A percentile compares a stretch with the other conserved stretches of the same genome.
phyloP scores from a whole-genome alignment of 169 alveolate genomes.

The Plasmodium ovale region DNA sequence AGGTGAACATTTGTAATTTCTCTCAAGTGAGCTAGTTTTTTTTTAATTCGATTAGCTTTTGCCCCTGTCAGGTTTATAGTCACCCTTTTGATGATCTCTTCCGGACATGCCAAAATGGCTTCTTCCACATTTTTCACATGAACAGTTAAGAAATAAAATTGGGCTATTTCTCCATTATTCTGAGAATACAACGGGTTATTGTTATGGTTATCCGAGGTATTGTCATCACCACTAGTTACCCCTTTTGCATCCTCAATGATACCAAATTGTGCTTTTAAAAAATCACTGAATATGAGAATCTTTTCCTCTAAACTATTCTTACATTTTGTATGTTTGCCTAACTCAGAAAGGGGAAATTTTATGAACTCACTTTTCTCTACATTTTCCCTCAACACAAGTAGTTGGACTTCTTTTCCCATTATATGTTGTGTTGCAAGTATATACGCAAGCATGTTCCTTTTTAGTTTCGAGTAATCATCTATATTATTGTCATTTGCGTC shows the following conservation, averaged over 20 bases:
- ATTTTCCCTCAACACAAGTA: not conserved
- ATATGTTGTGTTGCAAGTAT: conserved; percentile 17
- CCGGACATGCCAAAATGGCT: not conserved
- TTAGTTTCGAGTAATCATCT: conserved; percentile 10
- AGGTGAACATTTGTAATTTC: not conserved
- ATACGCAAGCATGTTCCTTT: conserved; percentile 29
- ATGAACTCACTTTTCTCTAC: not conserved
- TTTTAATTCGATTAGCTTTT: conserved; percentile 9
- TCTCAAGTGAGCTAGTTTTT: not conserved
- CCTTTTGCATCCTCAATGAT: not conserved
- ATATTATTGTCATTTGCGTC: not conserved
- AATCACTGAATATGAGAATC: conserved; percentile 14
- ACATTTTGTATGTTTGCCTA: not conserved
- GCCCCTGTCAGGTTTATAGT: conserved; percentile 40
- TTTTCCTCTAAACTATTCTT: conserved; percentile 4
- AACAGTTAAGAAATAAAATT: conserved; percentile 35
- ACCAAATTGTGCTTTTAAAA: not conserved
- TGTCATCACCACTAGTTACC: no score
- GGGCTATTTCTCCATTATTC: conserved; percentile 38
- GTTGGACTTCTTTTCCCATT: conserved; percentile 7
- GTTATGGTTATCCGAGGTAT: no score
- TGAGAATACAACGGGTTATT: not conserved
- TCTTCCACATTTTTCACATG: conserved; percentile 8
- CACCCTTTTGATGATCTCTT: not conserved
- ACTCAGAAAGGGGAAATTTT: conserved; percentile 1